These are phyloP conservation scores for Colletotrichum truncatum DNA, from an alignment of 2,329 filamentous ascomycete genomes.

Conservation along the genomic window DNA sequence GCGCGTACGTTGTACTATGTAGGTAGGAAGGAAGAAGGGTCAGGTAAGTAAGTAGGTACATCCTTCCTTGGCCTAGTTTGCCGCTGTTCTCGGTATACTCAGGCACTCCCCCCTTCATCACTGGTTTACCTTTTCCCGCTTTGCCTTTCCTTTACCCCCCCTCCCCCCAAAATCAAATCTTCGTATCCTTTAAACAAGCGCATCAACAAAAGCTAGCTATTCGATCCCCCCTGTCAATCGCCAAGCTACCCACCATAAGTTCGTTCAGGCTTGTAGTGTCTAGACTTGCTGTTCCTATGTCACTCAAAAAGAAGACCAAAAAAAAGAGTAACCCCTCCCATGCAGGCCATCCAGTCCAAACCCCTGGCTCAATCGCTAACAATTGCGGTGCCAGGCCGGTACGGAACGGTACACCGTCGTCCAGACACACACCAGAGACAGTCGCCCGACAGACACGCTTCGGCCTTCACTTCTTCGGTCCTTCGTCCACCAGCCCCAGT, in stretches of 20 bases:
- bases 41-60: not conserved
- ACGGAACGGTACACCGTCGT: slow-evolving; percentile 4
- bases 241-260: slow-evolving; percentile 9
- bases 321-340: not conserved
- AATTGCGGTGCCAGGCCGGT: slow-evolving; percentile 8
- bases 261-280: not conserved
- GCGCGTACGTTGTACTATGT: not conserved
- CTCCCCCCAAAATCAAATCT: no score
- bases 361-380: slow-evolving; percentile 6
- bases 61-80: not conserved
- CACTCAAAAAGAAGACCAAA: not conserved
- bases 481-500: slow-evolving; percentile 1
- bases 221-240: not conserved
- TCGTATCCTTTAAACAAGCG: no score
- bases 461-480: slow-evolving; percentile 30
- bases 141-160: not conserved
- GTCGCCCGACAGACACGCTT: slow-evolving; percentile 12
- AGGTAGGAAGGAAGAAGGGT: not conserved
- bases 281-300: not conserved
- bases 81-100: slow-evolving; percentile 1
- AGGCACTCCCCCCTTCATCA: not conserved
- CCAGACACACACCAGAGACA: not conserved
- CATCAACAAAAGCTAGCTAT: not conserved
- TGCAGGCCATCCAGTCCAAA: not conserved
- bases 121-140: not conserved